Evolutionary conservation across 2,329 filamentous ascomycete species (phyloP).

Genomic region (Claviceps capensis): DNA sequence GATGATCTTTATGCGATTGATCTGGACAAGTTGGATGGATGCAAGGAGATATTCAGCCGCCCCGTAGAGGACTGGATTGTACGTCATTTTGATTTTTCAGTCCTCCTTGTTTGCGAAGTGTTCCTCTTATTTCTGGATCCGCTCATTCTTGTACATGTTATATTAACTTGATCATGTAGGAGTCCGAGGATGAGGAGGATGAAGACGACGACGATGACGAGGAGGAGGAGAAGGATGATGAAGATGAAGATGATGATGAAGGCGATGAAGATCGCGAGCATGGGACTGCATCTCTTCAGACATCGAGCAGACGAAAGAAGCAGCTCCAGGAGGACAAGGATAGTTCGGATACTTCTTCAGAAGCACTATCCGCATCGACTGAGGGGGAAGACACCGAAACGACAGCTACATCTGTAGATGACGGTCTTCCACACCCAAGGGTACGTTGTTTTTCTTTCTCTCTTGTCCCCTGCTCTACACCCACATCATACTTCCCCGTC

Average conservation of each 20-base stretch:
- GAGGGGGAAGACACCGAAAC: slow-evolving; percentile 36
- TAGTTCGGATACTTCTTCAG: slow-evolving; percentile 24
- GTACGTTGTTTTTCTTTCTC: slow-evolving; percentile 20
- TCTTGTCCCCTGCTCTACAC: not conserved
- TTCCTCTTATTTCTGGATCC: not conserved
- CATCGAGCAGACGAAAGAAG: slow-evolving; percentile 43
- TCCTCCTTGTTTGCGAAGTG: slow-evolving; percentile 2
- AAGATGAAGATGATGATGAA: slow-evolving; percentile 43
- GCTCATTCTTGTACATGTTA: not conserved
- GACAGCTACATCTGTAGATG: slow-evolving; percentile 44
- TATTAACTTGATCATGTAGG: slow-evolving; percentile 22
- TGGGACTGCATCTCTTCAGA: slow-evolving; percentile 28
- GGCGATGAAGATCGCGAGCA: slow-evolving; percentile 34
- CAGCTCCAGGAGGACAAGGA: slow-evolving; percentile 38
- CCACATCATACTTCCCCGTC: no score
- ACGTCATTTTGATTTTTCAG: slow-evolving; percentile 13
- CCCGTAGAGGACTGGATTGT: slow-evolving; percentile 75
- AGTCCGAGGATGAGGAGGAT: slow-evolving; percentile 43
- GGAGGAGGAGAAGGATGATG: slow-evolving; percentile 32
- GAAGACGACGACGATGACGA: slow-evolving; percentile 9
- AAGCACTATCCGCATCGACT: slow-evolving; percentile 15
- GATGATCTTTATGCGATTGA: slow-evolving; percentile 91
- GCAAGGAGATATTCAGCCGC: slow-evolving; percentile 77
- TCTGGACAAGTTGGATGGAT: slow-evolving; percentile 87
- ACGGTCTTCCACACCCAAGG: slow-evolving; percentile 59